phyloP scores from a whole-genome alignment of 2,329 filamentous ascomycete species.

The Epichloe glyceriae region DNA sequence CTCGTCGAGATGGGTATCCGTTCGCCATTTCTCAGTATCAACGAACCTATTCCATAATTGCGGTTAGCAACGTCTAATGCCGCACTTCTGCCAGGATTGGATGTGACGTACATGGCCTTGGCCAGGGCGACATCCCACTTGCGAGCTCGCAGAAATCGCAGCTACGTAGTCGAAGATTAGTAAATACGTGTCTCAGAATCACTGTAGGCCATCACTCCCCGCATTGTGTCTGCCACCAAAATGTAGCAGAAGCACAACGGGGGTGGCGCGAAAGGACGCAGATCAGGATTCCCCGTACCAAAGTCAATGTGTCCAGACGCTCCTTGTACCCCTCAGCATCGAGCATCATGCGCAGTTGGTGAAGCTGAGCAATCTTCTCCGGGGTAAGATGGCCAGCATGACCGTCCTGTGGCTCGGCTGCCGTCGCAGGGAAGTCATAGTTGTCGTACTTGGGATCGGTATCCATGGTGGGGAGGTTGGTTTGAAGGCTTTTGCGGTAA shows the following conservation, averaged over 20 bases:
- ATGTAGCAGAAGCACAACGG: neutral
- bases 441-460: slow-evolving; percentile 87
- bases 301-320: slow-evolving; percentile 79
- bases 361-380: slow-evolving; percentile 79
- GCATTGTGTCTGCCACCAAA: neutral
- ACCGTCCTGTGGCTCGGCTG: slow-evolving; percentile 56
- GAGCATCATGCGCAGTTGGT: slow-evolving; percentile 72
- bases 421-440: slow-evolving; percentile 81
- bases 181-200: too few species aligned
- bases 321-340: slow-evolving; percentile 74
- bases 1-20: slow-evolving; percentile 72
- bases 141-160: slow-evolving; percentile 83
- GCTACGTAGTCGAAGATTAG: slow-evolving; percentile 26
- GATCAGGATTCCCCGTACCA: slow-evolving; percentile 42
- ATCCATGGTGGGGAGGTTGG: slow-evolving; percentile 29
- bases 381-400: slow-evolving; percentile 80
- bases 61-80: neutral
- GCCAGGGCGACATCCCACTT: slow-evolving; percentile 81
- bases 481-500: neutral
- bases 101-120: slow-evolving; percentile 69
- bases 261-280: neutral
- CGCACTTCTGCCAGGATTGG: neutral
- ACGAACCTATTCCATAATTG: slow-evolving; percentile 54
- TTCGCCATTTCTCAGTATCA: slow-evolving; percentile 83
- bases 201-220: neutral